Evolutionary conservation across 768 basidiomycete species (phyloP).

Genomic region (Phanerochaete carnosa): DNA sequence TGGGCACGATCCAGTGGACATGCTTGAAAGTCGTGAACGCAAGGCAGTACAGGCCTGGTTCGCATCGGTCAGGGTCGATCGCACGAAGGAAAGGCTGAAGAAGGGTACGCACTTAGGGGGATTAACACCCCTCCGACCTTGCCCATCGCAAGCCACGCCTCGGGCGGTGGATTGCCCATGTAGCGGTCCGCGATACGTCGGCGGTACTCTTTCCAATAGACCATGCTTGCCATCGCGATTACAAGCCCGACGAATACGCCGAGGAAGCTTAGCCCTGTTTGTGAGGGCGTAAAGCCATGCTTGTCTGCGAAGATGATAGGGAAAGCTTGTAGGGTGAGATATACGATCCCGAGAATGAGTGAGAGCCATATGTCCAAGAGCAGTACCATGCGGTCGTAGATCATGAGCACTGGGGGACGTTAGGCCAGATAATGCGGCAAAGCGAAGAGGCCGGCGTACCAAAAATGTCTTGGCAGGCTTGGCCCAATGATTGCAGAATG

Average conservation of each 20-base stretch:
- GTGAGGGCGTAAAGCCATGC: constrained; percentile 50
- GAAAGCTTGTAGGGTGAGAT: constrained; percentile 51
- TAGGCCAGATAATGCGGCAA: not conserved
- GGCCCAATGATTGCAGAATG: constrained; percentile 40
- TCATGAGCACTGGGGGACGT: constrained; percentile 53
- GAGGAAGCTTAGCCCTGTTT: constrained; percentile 41
- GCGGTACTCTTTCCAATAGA: constrained; percentile 37
- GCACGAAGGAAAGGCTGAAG: not conserved
- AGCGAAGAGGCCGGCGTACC: constrained; percentile 37
- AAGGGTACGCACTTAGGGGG: constrained; percentile 45
- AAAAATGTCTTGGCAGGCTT: constrained; percentile 67
- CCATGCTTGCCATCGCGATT: constrained; percentile 27
- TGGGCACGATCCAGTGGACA: constrained; percentile 43
- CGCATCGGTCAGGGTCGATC: not conserved
- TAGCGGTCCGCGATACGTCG: constrained; percentile 36
- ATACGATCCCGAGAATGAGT: constrained; percentile 37
- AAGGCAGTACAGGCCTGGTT: constrained; percentile 40
- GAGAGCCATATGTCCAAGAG: constrained; percentile 56
- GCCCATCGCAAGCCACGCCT: constrained; percentile 63
- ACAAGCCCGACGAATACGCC: constrained; percentile 46
- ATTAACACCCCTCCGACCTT: constrained; percentile 60
- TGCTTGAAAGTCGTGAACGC: constrained; percentile 45
- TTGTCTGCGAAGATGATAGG: constrained; percentile 42
- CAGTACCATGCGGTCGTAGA: constrained; percentile 74
- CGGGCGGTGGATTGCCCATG: constrained; percentile 35